These are phyloP conservation scores for Austroboletus novae-zelandiae DNA, from an alignment of 1,284 basidiomycete species.

Conservation along the genomic window DNA sequence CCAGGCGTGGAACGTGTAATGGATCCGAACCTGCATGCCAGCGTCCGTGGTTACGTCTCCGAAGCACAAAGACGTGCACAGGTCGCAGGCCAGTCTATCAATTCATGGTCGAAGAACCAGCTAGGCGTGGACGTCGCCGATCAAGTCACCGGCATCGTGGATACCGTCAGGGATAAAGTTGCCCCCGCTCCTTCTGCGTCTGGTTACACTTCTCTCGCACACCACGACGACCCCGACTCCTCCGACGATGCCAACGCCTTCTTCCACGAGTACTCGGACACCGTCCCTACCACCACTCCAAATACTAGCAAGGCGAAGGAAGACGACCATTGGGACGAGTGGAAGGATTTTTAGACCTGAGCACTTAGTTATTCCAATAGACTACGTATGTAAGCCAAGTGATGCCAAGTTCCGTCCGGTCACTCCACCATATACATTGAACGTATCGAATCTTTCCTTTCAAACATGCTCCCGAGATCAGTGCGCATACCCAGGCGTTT, in stretches of 20 bases:
- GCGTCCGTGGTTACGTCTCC: slow-evolving; percentile 64
- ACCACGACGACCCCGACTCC: slow-evolving; percentile 48
- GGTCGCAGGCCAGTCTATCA: slow-evolving; percentile 57
- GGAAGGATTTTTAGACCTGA: slow-evolving; percentile 66
- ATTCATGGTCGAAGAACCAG: slow-evolving; percentile 69
- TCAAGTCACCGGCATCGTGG: slow-evolving; percentile 60
- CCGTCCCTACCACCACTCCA: slow-evolving; percentile 18
- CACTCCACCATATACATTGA: no score
- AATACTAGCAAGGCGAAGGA: slow-evolving; percentile 37
- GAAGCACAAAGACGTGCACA: slow-evolving; percentile 66
- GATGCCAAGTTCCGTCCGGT: no score
- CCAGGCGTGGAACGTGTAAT: slow-evolving; percentile 74
- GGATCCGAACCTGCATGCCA: slow-evolving; percentile 75
- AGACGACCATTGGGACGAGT: slow-evolving; percentile 68
- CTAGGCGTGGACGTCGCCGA: slow-evolving; percentile 79
- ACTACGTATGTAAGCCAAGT: no score
- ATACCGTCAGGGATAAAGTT: slow-evolving; percentile 51
- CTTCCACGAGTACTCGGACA: slow-evolving; percentile 50
- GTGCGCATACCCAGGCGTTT: slow-evolving; percentile 9
- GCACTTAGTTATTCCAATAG: no score
- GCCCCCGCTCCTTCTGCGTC: slow-evolving; percentile 41
- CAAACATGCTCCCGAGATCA: slow-evolving; percentile 25
- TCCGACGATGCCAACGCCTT: slow-evolving; percentile 55
- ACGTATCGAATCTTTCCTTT: not conserved
- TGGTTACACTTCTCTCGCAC: slow-evolving; percentile 56